Conservation (phyloP, 768 basidiomycete genomes). For the Tubosaeta brunneosetosa region DNA sequence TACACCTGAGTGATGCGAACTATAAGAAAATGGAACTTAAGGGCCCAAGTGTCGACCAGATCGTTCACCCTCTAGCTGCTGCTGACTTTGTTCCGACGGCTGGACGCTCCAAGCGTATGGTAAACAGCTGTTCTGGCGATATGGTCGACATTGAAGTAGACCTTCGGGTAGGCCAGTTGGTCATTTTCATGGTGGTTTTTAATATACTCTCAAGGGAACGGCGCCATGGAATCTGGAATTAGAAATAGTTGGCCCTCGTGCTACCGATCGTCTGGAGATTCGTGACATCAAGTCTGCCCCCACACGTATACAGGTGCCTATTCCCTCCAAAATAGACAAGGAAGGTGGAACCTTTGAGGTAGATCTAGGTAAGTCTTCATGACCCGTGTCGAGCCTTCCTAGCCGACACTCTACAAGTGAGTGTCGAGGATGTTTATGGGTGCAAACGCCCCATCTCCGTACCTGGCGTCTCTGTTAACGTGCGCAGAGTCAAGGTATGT, state of each 20-base stretch:
- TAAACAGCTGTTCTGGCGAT: slow-evolving; percentile 78
- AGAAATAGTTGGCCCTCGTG: slow-evolving; percentile 71
- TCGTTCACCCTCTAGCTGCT: slow-evolving; percentile 83
- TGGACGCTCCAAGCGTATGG: slow-evolving; percentile 46
- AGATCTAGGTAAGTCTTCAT: slow-evolving; percentile 52
- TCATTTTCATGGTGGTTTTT: not conserved
- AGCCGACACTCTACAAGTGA: slow-evolving; percentile 43
- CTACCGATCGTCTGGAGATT: slow-evolving; percentile 55
- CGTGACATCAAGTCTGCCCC: slow-evolving; percentile 50
- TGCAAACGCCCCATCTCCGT: slow-evolving; percentile 75
- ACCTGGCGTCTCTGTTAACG: slow-evolving; percentile 79
- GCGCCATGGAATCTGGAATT: slow-evolving; percentile 88
- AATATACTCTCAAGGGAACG: slow-evolving; percentile 54
- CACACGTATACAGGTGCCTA: slow-evolving; percentile 57
- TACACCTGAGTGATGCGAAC: slow-evolving; percentile 74
- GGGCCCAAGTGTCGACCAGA: slow-evolving; percentile 77
- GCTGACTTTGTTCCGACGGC: slow-evolving; percentile 58
- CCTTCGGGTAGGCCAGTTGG: slow-evolving; percentile 52
- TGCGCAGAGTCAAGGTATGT: slow-evolving; percentile 71
- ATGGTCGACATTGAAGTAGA: slow-evolving; percentile 75
- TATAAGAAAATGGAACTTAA: slow-evolving; percentile 74
- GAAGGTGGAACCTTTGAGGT: slow-evolving; percentile 78
- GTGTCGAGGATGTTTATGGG: slow-evolving; percentile 82
- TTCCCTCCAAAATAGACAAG: slow-evolving; percentile 59
- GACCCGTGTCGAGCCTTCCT: not conserved